Evolutionary conservation across 164 flowering plant genomes (phyloP), one percentile per base, ranked within the genome.

Genomic region (Magnolia kwangsiensis): DNA sequence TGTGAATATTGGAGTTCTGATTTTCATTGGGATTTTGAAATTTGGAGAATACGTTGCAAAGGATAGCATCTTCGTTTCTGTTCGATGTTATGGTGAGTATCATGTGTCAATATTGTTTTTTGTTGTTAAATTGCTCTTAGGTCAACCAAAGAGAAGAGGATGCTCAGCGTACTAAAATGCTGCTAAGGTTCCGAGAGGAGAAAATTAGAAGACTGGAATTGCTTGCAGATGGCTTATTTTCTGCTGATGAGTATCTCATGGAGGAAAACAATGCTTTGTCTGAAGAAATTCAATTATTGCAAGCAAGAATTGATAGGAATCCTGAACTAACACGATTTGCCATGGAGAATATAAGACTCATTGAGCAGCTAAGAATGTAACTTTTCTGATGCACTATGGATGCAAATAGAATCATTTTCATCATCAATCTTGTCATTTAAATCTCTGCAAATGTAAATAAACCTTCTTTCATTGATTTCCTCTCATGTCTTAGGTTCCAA

Each of bases 301-400:
- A 83, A 78, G 83, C 77, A 68, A 91, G 80, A 76, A 78, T 86
- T 80, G 87, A 89, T 69, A 84, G 78, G 74, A 89, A 87, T 78
- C 90, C 94, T 71, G 91, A 91, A 82, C 75, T 86, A 73, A 88
- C 87, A 55, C 84, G 86, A 76, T 84, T 86, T 79, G 89, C 91
- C 37, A 19, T 84, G 79, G 96, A 91, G 84, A 91, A 93, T 75
- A 80, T 80, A 31, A 87, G 88, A 81, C 90, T 90, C 72, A 72
- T 84, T 5, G 89, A 93, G 80, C 88, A 89, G 78, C 86, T 90
- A 7, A 84, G 83, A 82, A 51, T 77, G 97, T 92, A 91, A 81
- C 20, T 72, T 37, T 66, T 61, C 8, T 72, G 49, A 21, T 67
- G 50, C 7, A 59, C 67, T 8, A 10, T 31, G 21, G 23, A 27